Evolutionary conservation across 441 rosid genomes (phyloP).

Genomic region (Iberis amara): DNA sequence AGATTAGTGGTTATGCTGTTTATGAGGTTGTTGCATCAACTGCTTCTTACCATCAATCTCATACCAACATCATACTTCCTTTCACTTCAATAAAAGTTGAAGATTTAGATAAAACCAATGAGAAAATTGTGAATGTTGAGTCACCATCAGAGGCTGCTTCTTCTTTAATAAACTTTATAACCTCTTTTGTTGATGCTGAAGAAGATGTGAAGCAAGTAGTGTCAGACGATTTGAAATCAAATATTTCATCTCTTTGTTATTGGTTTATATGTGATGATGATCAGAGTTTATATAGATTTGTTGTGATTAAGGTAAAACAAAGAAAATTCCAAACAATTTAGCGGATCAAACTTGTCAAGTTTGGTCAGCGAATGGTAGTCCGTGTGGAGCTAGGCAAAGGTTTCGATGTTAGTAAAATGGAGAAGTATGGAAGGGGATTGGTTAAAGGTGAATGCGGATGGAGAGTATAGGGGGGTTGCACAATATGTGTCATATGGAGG

Average conservation of each 20-base stretch:
- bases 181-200: conserved; percentile 90
- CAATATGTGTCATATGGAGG: no score
- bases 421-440: no score
- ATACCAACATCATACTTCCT: conserved; percentile 57
- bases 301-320: conserved; percentile 72
- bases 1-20: conserved; percentile 61
- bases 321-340: not conserved
- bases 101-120: conserved; percentile 9
- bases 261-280: conserved; percentile 96
- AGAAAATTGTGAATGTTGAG: conserved; percentile 29
- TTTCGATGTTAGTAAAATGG: no score
- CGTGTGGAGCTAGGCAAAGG: no score
- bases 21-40: conserved; percentile 74
- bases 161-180: conserved; percentile 65
- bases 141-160: conserved; percentile 37
- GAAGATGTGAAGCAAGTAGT: conserved; percentile 96
- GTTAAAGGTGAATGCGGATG: no score
- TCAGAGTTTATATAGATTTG: conserved; percentile 57
- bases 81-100: conserved; percentile 29
- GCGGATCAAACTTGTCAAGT: no score
- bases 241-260: conserved; percentile 73
- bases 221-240: conserved; percentile 76
- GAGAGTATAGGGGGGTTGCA: no score
- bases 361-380: no score
- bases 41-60: conserved; percentile 75